phyloP scores from a whole-genome alignment of 1,139 yeast species.

The Saccharomycopsis hybrid region DNA sequence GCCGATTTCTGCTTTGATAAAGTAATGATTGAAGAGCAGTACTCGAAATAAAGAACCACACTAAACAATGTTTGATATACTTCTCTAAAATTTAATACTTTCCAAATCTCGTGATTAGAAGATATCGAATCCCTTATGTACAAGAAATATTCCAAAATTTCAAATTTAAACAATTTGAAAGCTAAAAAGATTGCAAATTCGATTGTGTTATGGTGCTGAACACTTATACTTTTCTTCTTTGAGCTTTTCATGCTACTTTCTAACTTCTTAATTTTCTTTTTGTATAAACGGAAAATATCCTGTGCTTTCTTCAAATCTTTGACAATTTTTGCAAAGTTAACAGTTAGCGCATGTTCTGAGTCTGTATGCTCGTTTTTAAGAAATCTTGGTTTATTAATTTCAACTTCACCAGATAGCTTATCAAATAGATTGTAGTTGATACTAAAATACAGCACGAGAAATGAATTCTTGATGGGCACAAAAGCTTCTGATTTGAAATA shows the following conservation, averaged over 20 bases:
- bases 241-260: background rate
- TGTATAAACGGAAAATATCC: constrained; percentile 13
- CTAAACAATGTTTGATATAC: constrained; percentile 13
- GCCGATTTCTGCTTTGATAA: constrained; percentile 3
- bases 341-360: background rate
- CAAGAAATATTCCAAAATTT: constrained; percentile 19
- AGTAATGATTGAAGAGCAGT: constrained; percentile 10
- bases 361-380: constrained; percentile 4
- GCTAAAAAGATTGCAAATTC: constrained; percentile 19
- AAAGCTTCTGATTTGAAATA: no score
- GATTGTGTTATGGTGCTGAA: constrained; percentile 11
- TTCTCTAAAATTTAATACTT: constrained; percentile 11
- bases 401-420: constrained; percentile 7
- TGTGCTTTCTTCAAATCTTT: constrained; percentile 13
- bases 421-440: constrained; percentile 7
- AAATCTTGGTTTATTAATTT: constrained; percentile 17
- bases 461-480: background rate
- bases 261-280: constrained; percentile 11
- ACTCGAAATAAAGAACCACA: constrained; percentile 16
- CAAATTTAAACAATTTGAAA: constrained; percentile 20
- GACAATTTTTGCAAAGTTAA: constrained; percentile 15
- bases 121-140: constrained; percentile 18
- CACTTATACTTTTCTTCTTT: background rate
- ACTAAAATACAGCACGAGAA: constrained; percentile 1
- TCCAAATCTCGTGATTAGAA: constrained; percentile 11